A percentile compares a stretch with the other conserved stretches of the same genome.
Evolutionary conservation across 352 stramenopile species (phyloP).

Genomic region (Detonula confervacea): DNA sequence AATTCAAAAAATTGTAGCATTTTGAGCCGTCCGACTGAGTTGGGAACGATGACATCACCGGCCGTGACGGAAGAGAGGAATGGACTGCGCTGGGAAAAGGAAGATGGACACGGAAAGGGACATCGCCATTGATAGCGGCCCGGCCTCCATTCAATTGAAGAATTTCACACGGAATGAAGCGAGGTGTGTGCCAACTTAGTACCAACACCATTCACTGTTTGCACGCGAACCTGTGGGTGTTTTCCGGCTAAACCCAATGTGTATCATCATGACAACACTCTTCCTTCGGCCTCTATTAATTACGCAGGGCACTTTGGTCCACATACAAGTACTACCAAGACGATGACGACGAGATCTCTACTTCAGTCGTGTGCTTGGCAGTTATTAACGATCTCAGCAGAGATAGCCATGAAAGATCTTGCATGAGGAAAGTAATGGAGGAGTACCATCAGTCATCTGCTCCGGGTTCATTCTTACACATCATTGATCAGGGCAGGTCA

Average conservation of each 20-base stretch:
- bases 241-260: not conserved
- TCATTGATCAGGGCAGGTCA: not conserved
- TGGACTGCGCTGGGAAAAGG: too few relatives aligned
- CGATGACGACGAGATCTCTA: slow-evolving; percentile 3
- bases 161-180: slow-evolving; percentile 10
- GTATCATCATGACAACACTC: not conserved
- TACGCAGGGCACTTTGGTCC: slow-evolving; percentile 2
- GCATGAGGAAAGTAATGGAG: slow-evolving; percentile 17
- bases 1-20: too few relatives aligned
- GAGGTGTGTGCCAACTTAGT: too few relatives aligned
- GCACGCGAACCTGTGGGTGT: not conserved
- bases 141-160: slow-evolving; percentile 7
- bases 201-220: not conserved
- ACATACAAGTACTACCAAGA: slow-evolving; percentile 4
- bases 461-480: slow-evolving; percentile 14
- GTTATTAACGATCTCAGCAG: slow-evolving; percentile 19
- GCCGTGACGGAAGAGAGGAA: too few relatives aligned
- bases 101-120: too few relatives aligned
- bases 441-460: slow-evolving; percentile 7
- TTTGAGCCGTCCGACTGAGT: too few relatives aligned
- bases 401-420: slow-evolving; percentile 11
- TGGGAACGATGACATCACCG: too few relatives aligned
- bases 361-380: slow-evolving; percentile 12
- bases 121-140: too few relatives aligned
- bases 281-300: not conserved